Evolutionary conservation across 2,329 filamentous ascomycete genomes (phyloP).

Genomic region (Aspergillus aculeatus): DNA sequence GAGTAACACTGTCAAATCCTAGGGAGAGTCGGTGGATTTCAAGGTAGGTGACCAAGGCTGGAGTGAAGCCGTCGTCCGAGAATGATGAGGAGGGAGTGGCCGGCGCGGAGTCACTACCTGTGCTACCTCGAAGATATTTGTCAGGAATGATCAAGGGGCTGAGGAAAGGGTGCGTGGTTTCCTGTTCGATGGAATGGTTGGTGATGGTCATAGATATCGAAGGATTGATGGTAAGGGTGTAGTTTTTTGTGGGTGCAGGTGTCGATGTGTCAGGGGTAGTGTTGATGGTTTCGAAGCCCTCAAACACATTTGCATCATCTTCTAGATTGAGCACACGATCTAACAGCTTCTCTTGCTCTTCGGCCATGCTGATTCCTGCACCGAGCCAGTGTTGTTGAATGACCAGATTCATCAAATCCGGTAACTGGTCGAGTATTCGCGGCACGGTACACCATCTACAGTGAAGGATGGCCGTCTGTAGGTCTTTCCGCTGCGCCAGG

Average conservation of each 20-base stretch:
- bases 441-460: slow-evolving; percentile 42
- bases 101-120: neutral
- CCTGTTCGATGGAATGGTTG: slow-evolving; percentile 10
- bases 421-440: slow-evolving; percentile 35
- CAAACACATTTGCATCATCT: slow-evolving; percentile 16
- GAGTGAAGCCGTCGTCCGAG: slow-evolving; percentile 28
- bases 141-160: slow-evolving; percentile 20
- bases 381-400: slow-evolving; percentile 37
- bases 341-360: slow-evolving; percentile 16
- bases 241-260: slow-evolving; percentile 9
- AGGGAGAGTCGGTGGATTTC: slow-evolving; percentile 38
- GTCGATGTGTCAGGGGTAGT: neutral
- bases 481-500: slow-evolving; percentile 24
- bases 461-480: slow-evolving; percentile 38
- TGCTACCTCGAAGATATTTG: slow-evolving; percentile 14
- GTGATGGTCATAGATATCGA: slow-evolving; percentile 22
- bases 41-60: slow-evolving; percentile 32
- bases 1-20: slow-evolving; percentile 19
- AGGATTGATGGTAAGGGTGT: slow-evolving; percentile 23
- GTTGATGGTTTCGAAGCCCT: slow-evolving; percentile 15
- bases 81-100: neutral
- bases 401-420: slow-evolving; percentile 33
- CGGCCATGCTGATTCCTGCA: slow-evolving; percentile 23
- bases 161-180: slow-evolving; percentile 18
- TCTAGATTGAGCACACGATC: slow-evolving; percentile 23